Conservation (phyloP, 2,329 filamentous ascomycete genomes). For the Alternaria sp. region DNA sequence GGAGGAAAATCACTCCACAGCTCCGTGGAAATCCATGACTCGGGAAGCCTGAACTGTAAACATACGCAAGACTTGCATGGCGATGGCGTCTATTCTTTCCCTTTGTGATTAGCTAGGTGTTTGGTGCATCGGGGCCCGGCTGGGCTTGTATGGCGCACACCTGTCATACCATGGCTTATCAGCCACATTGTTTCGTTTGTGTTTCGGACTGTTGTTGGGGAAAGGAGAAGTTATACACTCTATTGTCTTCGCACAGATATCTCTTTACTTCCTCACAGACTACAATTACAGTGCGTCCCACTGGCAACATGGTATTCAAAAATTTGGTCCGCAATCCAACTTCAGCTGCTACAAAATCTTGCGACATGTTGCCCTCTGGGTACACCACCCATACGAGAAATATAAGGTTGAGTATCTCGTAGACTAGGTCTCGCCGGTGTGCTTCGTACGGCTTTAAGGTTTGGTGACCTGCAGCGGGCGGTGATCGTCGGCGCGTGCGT, state of each 20-base stretch:
- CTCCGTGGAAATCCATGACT: background rate
- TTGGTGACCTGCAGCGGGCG: background rate
- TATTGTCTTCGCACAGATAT: background rate
- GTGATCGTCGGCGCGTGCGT: background rate
- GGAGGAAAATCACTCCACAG: background rate
- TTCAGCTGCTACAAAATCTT: background rate
- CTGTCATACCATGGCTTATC: constrained; percentile 1
- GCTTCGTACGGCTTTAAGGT: background rate
- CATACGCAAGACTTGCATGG: constrained; percentile 17
- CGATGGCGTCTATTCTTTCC: constrained; percentile 14
- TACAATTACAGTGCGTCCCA: background rate
- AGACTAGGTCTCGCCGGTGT: background rate
- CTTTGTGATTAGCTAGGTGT: constrained; percentile 7
- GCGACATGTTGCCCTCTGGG: background rate
- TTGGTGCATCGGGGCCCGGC: constrained; percentile 1
- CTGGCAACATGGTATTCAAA: background rate
- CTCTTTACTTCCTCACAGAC: background rate
- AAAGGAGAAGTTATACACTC: background rate
- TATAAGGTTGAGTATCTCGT: background rate
- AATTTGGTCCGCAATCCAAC: background rate
- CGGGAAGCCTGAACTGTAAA: constrained; percentile 7
- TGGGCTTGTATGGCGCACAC: constrained; percentile 2
- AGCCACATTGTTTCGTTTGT: constrained; percentile 9
- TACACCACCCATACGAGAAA: background rate
- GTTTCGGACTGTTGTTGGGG: background rate